Base-by-base conservation (phyloP, 1,139 yeast genomes). In the Nakaseomyces delphensis region DNA sequence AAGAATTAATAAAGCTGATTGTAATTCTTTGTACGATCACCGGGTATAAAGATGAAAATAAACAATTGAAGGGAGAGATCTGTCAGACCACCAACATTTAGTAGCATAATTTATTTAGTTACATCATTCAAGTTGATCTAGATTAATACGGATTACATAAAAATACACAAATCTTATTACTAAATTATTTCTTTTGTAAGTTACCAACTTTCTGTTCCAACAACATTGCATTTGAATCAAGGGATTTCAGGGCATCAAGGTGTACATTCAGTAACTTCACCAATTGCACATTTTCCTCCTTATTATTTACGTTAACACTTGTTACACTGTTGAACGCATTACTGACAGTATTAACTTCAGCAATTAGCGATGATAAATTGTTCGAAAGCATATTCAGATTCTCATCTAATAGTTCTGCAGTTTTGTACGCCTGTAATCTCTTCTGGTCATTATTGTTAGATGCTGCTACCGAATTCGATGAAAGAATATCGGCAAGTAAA, bases 201-300 rank as follows among this genome's bases (percentile, higher is more conserved):
- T 30, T 55, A 39, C 53, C 53, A 16, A 91, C 63, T 63, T 84
- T 83, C 35, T 75, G 74, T 59, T 82, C 84, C 56, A 91, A 70
- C 30, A 69, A 68, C 16, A 73, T 72, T 46, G 95, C 86, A 47
- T 79, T 75, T 46, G 73, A 73, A 56, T 91, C 96, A 45, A 91
- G 77, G 71, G 91, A 89, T 60, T 81, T 86, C 63, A 91, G 72
- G 51, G 95, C 86, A 50, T 89, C 93, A 61, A 91, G 69, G 62
- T 91, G 98, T 40, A 87, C 76, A 59, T 91, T 89, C 60, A 91
- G 73, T 49, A 93, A 71, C 62, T 80, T 82, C 39, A 93, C 81
- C 50, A 91, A 76, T 70, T 83, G 59, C 62, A 77, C 57, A 40
- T 58, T 59, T 41, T 60, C 63, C 32, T 60, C 63, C 42, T 58